Base-by-base conservation (phyloP, 208 protist species). In the Strigomonas galati region DNA sequence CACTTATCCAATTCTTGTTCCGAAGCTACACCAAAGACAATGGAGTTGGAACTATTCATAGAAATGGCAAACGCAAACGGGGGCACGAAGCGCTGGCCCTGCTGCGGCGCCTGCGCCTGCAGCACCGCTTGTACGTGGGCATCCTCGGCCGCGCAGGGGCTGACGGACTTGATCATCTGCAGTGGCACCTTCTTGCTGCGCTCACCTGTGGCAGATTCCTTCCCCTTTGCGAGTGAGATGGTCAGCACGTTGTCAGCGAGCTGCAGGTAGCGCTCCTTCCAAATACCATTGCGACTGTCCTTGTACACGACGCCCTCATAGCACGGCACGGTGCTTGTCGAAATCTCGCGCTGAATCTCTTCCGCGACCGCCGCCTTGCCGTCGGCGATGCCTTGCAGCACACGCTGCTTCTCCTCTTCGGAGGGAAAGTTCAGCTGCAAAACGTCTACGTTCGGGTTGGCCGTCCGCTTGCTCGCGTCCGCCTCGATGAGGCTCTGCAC, bases 231-330 rank as follows among this genome's bases (percentile, higher is more conserved):
- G 19, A 94, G 71, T 0, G 84, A 89, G 44, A 94, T 88, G 26
- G 90, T 85, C 1, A 98, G 81, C n/a, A 79, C 76, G 27, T 72
- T 73, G 40, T 84, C 74, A 3, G 69, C 72, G 1, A 94, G 62
- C 30, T 76, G 60, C 3, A 91, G 69, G 62, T 92, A 85, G 14
- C 87, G 85, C 58, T 94, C 85, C 73, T 94, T 94, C 89, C 89
- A 94, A 0, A 78, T 65, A n/a, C 82, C 80, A 40, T 79, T 85
- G n/a, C 49, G 68, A 46, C 65, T 81, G 59, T 83, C 79, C 72
- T 95, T 95, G 71, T 87, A 92, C n/a, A 95, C 79, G 2, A 82
- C 72, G 7, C 90, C 82, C 61, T 95, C 87, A 61, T 85, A 87
- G 0, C 71, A 81, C 2, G 76, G 69, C 23, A 58, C 52, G 31